These are phyloP conservation scores for Prunus dulcis DNA, from an alignment of 306 rosid genomes.

Conservation along the genomic window DNA sequence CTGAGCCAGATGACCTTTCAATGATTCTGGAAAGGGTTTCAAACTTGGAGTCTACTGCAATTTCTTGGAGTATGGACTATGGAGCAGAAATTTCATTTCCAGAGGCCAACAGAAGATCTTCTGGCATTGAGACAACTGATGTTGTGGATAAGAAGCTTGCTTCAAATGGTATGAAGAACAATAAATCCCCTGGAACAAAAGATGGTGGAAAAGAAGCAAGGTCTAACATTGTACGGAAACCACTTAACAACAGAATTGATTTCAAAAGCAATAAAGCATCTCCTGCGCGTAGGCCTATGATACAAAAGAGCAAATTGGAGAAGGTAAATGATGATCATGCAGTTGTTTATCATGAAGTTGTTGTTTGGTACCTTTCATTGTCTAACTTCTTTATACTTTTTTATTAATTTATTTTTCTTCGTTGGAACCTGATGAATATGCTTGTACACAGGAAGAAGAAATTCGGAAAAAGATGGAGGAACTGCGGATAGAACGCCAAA, in stretches of 20 bases:
- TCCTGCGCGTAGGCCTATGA: conserved; percentile 35
- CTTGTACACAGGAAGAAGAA: conserved; percentile 58
- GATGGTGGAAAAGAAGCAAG: conserved; percentile 10
- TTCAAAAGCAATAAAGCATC: conserved; percentile 14
- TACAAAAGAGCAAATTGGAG: conserved; percentile 61
- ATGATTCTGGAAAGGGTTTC: conserved; percentile 38
- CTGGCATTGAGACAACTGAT: conserved; percentile 34
- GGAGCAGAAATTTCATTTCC: conserved; percentile 45
- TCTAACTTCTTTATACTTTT: neutral
- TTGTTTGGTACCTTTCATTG: conserved; percentile 3
- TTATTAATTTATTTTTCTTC: neutral
- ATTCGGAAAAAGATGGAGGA: conserved; percentile 56
- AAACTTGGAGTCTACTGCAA: conserved; percentile 28
- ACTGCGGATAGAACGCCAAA: conserved; percentile 43
- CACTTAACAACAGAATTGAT: conserved; percentile 7
- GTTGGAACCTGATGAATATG: conserved; percentile 18
- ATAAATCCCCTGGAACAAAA: conserved; percentile 37
- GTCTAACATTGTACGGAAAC: neutral
- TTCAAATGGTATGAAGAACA: conserved; percentile 28
- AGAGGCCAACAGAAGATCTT: conserved; percentile 34
- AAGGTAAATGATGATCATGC: conserved; percentile 34
- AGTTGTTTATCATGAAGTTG: conserved; percentile 2
- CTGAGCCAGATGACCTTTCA: conserved; percentile 51
- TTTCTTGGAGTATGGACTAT: conserved; percentile 45
- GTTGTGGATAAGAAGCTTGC: conserved; percentile 30